Conservation (phyloP, 192 early-diverging fungal species). For the Cetraspora pellucida region DNA sequence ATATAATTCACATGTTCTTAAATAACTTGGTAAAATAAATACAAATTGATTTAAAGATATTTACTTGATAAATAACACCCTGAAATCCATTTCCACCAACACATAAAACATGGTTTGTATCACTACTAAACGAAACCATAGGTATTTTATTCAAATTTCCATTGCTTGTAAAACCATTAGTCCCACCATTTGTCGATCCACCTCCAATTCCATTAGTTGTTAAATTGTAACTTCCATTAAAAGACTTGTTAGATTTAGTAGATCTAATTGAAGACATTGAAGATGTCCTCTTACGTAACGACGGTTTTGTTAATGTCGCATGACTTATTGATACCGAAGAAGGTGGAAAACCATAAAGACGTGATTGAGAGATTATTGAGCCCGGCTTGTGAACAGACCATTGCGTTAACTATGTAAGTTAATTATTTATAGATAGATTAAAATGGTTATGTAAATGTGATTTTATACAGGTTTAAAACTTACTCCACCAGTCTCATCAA, state of each 20-base stretch:
- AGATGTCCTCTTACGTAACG: slow-evolving; percentile 33
- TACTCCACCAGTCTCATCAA: slow-evolving; percentile 46
- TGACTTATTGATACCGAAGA: slow-evolving; percentile 1
- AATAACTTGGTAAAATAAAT: neutral
- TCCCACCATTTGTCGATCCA: neutral
- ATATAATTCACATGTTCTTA: neutral
- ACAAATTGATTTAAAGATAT: neutral
- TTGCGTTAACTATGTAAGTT: slow-evolving; percentile 45
- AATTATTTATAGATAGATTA: neutral
- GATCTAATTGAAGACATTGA: slow-evolving; percentile 27
- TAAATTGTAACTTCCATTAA: neutral
- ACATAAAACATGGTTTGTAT: slow-evolving; percentile 57
- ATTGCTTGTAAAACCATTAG: slow-evolving; percentile 32
- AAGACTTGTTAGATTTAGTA: slow-evolving; percentile 15
- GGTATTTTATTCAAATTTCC: slow-evolving; percentile 37
- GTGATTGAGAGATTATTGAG: slow-evolving; percentile 36
- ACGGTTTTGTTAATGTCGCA: neutral
- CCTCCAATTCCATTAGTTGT: neutral
- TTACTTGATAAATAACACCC: slow-evolving; percentile 53
- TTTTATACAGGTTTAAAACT: neutral
- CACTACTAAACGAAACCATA: slow-evolving; percentile 54
- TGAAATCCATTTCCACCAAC: slow-evolving; percentile 43
- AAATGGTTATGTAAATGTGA: neutral
- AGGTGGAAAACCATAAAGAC: slow-evolving; percentile 52
- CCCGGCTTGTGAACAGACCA: slow-evolving; percentile 61